These are phyloP conservation scores for Colletotrichum sp. DNA, from an alignment of 2,329 filamentous ascomycete genomes.

Conservation along the genomic window DNA sequence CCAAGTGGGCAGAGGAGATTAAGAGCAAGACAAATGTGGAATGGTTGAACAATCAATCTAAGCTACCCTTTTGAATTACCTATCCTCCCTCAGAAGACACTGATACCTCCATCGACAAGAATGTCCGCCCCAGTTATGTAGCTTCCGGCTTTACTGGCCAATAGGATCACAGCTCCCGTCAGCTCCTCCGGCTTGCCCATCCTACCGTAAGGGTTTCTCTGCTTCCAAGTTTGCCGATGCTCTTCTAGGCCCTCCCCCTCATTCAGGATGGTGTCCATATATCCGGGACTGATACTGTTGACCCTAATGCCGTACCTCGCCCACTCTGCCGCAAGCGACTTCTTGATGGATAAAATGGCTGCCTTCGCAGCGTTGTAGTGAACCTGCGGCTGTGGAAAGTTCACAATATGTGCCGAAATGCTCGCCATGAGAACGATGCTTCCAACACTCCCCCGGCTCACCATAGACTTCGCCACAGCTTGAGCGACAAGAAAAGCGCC, in stretches of 20 bases:
- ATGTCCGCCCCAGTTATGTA: not conserved
- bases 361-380: not conserved
- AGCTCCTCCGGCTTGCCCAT: conserved; percentile 70
- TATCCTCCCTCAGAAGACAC: not conserved
- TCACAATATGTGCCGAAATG: not conserved
- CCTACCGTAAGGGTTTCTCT: conserved; percentile 65
- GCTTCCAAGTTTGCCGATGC: conserved; percentile 59
- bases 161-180: conserved; percentile 63
- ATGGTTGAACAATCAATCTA: too few relatives aligned
- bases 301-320: not conserved
- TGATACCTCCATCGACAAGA: not conserved
- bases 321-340: not conserved
- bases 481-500: not conserved
- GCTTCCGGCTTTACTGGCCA: not conserved
- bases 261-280: conserved; percentile 65
- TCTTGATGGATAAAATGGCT: not conserved
- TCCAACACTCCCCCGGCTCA: not conserved
- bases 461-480: not conserved
- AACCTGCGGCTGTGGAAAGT: not conserved
- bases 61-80: too few relatives aligned
- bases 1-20: too few relatives aligned
- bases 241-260: conserved; percentile 63
- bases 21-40: too few relatives aligned
- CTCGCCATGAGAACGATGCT: not conserved
- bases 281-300: not conserved